phyloP scores from a whole-genome alignment of 768 basidiomycete species.

The Gautieria morchelliformis region DNA sequence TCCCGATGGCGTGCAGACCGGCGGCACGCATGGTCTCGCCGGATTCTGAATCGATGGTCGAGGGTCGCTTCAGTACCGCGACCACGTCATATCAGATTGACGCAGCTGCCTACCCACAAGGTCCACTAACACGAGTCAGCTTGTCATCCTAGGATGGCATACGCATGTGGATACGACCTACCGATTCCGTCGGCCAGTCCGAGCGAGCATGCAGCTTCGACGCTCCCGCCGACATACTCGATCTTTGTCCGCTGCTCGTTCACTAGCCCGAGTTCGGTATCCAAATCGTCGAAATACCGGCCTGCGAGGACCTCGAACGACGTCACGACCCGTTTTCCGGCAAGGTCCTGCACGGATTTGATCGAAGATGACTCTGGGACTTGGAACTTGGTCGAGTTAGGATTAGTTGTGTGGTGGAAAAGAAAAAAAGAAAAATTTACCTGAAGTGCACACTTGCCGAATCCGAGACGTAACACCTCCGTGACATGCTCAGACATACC shows the following conservation, averaged over 20 bases:
- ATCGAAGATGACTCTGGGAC: slow-evolving; percentile 71
- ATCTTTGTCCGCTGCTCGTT: slow-evolving; percentile 65
- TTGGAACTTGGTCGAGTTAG: slow-evolving; percentile 43
- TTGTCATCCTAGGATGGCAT: not conserved
- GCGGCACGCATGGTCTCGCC: slow-evolving; percentile 99
- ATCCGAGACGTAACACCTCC: slow-evolving; percentile 76
- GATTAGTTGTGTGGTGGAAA: not conserved
- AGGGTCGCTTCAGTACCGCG: not conserved
- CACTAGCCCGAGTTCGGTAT: slow-evolving; percentile 34
- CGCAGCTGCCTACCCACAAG: slow-evolving; percentile 66
- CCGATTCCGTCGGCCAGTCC: slow-evolving; percentile 97
- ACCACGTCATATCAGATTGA: not conserved
- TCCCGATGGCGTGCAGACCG: slow-evolving; percentile 87
- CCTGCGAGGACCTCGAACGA: slow-evolving; percentile 86
- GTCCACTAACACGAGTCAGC: slow-evolving; percentile 57
- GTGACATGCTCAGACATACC: slow-evolving; percentile 70
- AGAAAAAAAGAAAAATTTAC: slow-evolving; percentile 14
- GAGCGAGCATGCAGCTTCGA: slow-evolving; percentile 94
- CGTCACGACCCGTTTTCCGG: slow-evolving; percentile 89
- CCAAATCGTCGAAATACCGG: slow-evolving; percentile 64
- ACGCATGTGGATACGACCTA: slow-evolving; percentile 27
- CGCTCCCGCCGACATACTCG: slow-evolving; percentile 94
- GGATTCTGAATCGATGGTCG: slow-evolving; percentile 56
- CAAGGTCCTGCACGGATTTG: slow-evolving; percentile 67
- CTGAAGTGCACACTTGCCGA: slow-evolving; percentile 85